phyloP scores from a whole-genome alignment of 2,329 filamentous ascomycete species.

The Periconia sp. region DNA sequence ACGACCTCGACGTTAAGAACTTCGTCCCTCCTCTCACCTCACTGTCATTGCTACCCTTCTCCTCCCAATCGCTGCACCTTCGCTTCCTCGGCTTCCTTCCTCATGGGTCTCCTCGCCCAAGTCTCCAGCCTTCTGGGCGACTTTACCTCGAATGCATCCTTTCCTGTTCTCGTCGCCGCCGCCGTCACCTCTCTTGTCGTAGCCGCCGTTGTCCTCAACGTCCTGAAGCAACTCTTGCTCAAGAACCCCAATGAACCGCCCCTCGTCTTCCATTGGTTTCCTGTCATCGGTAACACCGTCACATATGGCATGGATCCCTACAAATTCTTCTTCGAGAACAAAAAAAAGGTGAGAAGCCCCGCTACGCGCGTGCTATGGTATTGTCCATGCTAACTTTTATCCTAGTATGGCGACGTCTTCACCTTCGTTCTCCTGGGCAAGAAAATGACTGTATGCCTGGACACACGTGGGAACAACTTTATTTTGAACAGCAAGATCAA shows the following conservation, averaged over 20 bases:
- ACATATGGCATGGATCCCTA: slow-evolving; percentile 95
- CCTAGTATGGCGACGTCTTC: slow-evolving; percentile 82
- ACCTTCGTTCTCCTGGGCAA: slow-evolving; percentile 86
- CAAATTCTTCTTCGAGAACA: slow-evolving; percentile 74
- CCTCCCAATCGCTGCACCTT: slow-evolving; percentile 12
- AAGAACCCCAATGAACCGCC: slow-evolving; percentile 72
- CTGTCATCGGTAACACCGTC: slow-evolving; percentile 84
- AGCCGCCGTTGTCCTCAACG: slow-evolving; percentile 71
- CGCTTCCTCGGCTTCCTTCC: slow-evolving; percentile 9
- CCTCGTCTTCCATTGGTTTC: slow-evolving; percentile 65
- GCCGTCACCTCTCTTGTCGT: slow-evolving; percentile 53
- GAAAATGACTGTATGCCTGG: slow-evolving; percentile 84
- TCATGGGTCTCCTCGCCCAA: slow-evolving; percentile 56
- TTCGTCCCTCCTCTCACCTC: slow-evolving; percentile 12
- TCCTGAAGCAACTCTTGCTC: slow-evolving; percentile 76
- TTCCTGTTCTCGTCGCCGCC: slow-evolving; percentile 49
- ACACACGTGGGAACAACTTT: slow-evolving; percentile 83
- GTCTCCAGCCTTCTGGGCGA: slow-evolving; percentile 53
- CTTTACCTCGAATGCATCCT: slow-evolving; percentile 43
- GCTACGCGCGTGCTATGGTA: not conserved
- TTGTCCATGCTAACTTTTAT: slow-evolving; percentile 20
- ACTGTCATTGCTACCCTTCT: not conserved
- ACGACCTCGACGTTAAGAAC: slow-evolving; percentile 8
- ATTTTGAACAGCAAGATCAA: slow-evolving; percentile 88
- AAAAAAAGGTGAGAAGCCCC: slow-evolving; percentile 65